Conservation (phyloP, 208 protist genomes). For the Acanthamoeba comandoni region DNA sequence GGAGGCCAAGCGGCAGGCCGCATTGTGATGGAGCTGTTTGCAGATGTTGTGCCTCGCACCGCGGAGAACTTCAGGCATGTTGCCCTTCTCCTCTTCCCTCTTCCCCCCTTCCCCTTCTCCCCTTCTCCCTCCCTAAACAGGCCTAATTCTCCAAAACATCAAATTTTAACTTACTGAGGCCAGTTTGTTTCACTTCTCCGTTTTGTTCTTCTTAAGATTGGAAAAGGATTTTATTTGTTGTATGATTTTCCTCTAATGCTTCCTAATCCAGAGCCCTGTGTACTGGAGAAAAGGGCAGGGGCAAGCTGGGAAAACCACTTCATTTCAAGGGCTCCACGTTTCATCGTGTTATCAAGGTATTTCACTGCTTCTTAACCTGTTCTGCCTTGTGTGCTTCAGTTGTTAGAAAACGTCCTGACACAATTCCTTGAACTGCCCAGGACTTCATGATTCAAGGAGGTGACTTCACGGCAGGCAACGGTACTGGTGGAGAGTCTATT, state of each 20-base stretch:
- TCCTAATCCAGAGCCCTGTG: constrained; percentile 84
- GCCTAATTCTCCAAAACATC: background rate
- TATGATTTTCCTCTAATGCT: background rate
- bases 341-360: constrained; percentile 65
- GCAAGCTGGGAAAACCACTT: constrained; percentile 93
- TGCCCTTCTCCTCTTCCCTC: background rate
- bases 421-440: constrained; percentile 89
- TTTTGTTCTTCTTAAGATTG: background rate
- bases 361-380: background rate
- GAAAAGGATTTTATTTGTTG: background rate
- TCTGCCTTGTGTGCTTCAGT: background rate
- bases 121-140: constrained; percentile 12
- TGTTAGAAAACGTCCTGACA: background rate
- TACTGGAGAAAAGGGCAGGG: constrained; percentile 92
- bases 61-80: constrained; percentile 82
- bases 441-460: constrained; percentile 95
- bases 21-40: constrained; percentile 93
- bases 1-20: constrained; percentile 89
- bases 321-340: constrained; percentile 93
- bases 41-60: constrained; percentile 85
- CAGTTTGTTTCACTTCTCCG: background rate
- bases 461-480: constrained; percentile 96
- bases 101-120: background rate
- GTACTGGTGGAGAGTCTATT: constrained; percentile 96
- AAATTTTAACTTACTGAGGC: background rate